Evolutionary conservation across 495 filamentous ascomycete species (phyloP).

Genomic region (Gamarada debralockiae): DNA sequence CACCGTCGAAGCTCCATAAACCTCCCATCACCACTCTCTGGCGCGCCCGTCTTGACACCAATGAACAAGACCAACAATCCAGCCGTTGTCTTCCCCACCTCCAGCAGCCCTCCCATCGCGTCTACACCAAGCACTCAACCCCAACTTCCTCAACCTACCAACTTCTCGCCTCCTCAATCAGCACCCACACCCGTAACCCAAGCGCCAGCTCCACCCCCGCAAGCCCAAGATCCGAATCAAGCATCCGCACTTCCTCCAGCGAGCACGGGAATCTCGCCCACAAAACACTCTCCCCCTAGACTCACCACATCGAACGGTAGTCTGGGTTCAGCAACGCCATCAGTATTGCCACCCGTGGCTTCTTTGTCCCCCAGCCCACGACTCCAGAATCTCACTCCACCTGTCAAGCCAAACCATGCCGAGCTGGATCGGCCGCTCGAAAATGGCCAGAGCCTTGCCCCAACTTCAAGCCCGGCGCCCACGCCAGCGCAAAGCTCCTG

Average conservation of each 20-base stretch:
- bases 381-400: constrained; percentile 44
- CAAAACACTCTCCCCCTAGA: constrained; percentile 58
- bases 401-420: constrained; percentile 34
- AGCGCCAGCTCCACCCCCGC: neutral
- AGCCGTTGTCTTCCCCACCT: neutral
- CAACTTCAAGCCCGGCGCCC: neutral
- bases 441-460: constrained; percentile 12
- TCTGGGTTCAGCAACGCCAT: constrained; percentile 26
- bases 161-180: neutral
- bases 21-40: constrained; percentile 17
- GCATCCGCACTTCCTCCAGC: constrained; percentile 44
- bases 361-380: constrained; percentile 50
- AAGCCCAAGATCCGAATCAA: constrained; percentile 8
- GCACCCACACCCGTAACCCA: neutral
- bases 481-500: too few species aligned
- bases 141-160: neutral
- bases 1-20: constrained; percentile 10
- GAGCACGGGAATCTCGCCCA: constrained; percentile 67
- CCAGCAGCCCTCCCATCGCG: constrained; percentile 11
- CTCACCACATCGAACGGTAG: constrained; percentile 21
- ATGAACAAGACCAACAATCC: constrained; percentile 3
- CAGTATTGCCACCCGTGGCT: constrained; percentile 47
- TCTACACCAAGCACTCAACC: constrained; percentile 7
- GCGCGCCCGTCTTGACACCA: constrained; percentile 19
- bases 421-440: constrained; percentile 27